phyloP scores from a whole-genome alignment of 1,139 yeast genomes.

The Scheffersomyces lignicola region DNA sequence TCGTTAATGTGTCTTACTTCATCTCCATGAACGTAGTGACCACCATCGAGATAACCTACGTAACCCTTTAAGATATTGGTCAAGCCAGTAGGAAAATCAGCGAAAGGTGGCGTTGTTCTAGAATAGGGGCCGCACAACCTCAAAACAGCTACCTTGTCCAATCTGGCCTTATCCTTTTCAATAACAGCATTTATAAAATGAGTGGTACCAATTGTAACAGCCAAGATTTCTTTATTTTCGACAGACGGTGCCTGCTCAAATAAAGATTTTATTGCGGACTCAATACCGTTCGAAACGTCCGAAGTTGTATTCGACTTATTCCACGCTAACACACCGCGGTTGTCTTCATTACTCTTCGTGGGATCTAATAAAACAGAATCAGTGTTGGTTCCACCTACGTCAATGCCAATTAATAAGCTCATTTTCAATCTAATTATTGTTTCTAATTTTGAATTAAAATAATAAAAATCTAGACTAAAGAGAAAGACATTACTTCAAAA shows the following conservation, averaged over 20 bases:
- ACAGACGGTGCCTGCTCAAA: constrained; percentile 12
- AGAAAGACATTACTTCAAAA: too few species aligned
- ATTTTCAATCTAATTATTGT: constrained; percentile 2
- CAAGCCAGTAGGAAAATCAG: constrained; percentile 40
- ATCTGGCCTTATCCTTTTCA: constrained; percentile 36
- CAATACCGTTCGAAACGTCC: constrained; percentile 44
- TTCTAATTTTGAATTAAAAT: background rate
- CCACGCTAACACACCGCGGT: constrained; percentile 37
- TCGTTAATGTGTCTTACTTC: constrained; percentile 31
- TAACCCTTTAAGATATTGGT: constrained; percentile 29
- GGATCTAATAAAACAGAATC: constrained; percentile 47
- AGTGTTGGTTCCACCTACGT: constrained; percentile 52
- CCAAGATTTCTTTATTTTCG: constrained; percentile 22
- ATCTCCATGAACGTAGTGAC: constrained; percentile 38
- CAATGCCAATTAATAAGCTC: constrained; percentile 34
- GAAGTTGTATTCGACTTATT: constrained; percentile 42
- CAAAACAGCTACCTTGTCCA: constrained; percentile 40
- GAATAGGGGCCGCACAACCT: constrained; percentile 41
- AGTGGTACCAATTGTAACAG: constrained; percentile 46
- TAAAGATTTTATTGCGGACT: constrained; percentile 29
- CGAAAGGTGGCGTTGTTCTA: constrained; percentile 32
- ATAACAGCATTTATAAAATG: constrained; percentile 47
- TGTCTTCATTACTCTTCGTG: constrained; percentile 13
- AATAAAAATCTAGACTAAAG: background rate
- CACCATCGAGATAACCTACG: constrained; percentile 32